Conservation (phyloP, 2,329 filamentous ascomycete genomes). For the Colletotrichum gigasporum region DNA sequence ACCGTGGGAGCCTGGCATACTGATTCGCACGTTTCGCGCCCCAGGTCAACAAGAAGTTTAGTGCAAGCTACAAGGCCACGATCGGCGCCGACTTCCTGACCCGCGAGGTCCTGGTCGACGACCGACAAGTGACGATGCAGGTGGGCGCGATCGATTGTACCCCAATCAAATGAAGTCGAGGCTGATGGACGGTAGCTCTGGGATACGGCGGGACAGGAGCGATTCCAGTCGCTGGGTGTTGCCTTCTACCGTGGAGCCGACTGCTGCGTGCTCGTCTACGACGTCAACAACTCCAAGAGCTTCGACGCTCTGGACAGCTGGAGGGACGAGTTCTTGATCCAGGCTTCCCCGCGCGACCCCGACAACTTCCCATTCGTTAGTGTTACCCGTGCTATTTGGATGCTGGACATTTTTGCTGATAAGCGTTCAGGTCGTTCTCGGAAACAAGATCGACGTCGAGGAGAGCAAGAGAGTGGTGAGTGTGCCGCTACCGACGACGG, state of each 20-base stretch:
- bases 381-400: slow-evolving; percentile 30
- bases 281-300: slow-evolving; percentile 99
- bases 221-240: slow-evolving; percentile 96
- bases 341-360: slow-evolving; percentile 94
- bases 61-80: slow-evolving; percentile 98
- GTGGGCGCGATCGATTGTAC: slow-evolving; percentile 50
- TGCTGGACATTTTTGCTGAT: slow-evolving; percentile 34
- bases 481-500: slow-evolving; percentile 14
- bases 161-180: background rate
- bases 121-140: slow-evolving; percentile 98
- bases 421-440: slow-evolving; percentile 79
- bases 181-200: slow-evolving; percentile 72
- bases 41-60: slow-evolving; percentile 99
- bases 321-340: slow-evolving; percentile 97
- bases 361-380: slow-evolving; percentile 97
- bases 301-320: slow-evolving; percentile 98
- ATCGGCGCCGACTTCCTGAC: slow-evolving; percentile 99
- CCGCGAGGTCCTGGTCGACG: slow-evolving; percentile 96
- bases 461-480: slow-evolving; percentile 93
- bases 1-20: background rate
- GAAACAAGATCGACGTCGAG: slow-evolving; percentile 99
- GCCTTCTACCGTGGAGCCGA: slow-evolving; percentile 98
- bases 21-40: background rate
- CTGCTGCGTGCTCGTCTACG: slow-evolving; percentile 97
- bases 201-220: slow-evolving; percentile 97